These are phyloP conservation scores for Galium porrigens DNA, from an alignment of 305 asterid species.

Conservation along the genomic window DNA sequence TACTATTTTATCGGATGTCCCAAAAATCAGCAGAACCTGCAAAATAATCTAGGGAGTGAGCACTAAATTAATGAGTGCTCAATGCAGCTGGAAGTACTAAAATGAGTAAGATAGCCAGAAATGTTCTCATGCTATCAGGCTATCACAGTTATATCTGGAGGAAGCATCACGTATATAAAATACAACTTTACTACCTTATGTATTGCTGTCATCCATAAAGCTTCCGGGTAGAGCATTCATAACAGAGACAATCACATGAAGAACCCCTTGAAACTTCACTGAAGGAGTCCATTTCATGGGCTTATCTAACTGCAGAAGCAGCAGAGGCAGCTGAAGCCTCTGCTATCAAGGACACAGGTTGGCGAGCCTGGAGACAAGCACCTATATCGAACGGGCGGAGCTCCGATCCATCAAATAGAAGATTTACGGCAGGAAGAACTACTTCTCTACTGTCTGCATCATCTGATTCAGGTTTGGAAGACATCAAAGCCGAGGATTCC, in stretches of 20 bases:
- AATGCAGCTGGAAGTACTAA: background rate
- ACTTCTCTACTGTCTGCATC: slow-evolving; percentile 78
- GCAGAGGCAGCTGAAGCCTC: slow-evolving; percentile 84
- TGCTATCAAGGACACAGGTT: slow-evolving; percentile 68
- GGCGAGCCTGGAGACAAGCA: slow-evolving; percentile 96
- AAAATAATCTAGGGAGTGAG: slow-evolving; percentile 3
- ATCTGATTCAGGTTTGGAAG: slow-evolving; percentile 54
- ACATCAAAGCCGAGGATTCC: slow-evolving; percentile 40
- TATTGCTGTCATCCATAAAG: slow-evolving; percentile 4
- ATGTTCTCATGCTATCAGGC: background rate
- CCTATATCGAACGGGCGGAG: slow-evolving; percentile 86
- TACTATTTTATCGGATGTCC: background rate
- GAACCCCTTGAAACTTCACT: background rate
- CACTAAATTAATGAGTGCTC: background rate
- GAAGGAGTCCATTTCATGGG: slow-evolving; percentile 3
- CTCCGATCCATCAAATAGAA: slow-evolving; percentile 79
- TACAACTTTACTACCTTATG: slow-evolving; percentile 6
- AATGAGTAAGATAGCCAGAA: background rate
- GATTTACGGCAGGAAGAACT: slow-evolving; percentile 79
- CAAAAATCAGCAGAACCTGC: slow-evolving; percentile 17
- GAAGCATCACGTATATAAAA: slow-evolving; percentile 1
- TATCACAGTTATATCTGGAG: no score
- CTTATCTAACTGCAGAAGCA: slow-evolving; percentile 37
- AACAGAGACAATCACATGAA: slow-evolving; percentile 8
- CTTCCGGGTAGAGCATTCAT: slow-evolving; percentile 12